Evolutionary conservation across 805 yeast genomes (phyloP).

Genomic region (Sugiyamaella qingdaonensis): DNA sequence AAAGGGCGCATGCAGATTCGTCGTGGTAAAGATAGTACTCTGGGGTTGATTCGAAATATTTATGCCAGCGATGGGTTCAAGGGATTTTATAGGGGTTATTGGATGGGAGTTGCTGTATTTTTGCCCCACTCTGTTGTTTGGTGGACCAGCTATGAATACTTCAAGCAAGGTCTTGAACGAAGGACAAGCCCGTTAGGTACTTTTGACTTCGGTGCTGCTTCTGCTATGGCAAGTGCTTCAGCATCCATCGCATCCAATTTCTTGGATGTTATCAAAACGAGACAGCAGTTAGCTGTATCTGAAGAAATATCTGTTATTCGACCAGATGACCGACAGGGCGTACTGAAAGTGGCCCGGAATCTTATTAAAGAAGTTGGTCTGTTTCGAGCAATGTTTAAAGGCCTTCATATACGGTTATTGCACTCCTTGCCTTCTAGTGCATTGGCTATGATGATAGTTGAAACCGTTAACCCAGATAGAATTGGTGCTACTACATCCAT

Average conservation of each 20-base stretch:
- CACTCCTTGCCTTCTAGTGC: conserved; percentile 39
- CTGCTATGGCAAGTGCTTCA: conserved; percentile 35
- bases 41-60: conserved; percentile 29
- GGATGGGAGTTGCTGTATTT: conserved; percentile 42
- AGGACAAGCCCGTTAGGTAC: conserved; percentile 18
- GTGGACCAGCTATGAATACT: conserved; percentile 35
- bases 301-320: conserved; percentile 35
- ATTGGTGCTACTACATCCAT: neutral
- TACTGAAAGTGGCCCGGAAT: conserved; percentile 32
- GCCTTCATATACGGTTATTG: conserved; percentile 35
- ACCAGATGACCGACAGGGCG: conserved; percentile 36
- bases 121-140: conserved; percentile 41
- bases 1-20: conserved; percentile 42
- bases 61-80: conserved; percentile 61
- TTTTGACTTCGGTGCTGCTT: conserved; percentile 30
- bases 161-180: conserved; percentile 7
- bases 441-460: conserved; percentile 39
- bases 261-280: conserved; percentile 40
- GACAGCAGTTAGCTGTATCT: conserved; percentile 41
- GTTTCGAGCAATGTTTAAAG: conserved; percentile 33
- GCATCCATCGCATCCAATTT: conserved; percentile 38
- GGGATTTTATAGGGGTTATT: conserved; percentile 77
- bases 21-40: conserved; percentile 10
- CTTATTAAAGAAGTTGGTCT: conserved; percentile 37
- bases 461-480: conserved; percentile 36